Evolutionary conservation across 2,329 filamentous ascomycete species (phyloP), one percentile per base, ranked within the genome.

Genomic region (Aciculosporium take): DNA sequence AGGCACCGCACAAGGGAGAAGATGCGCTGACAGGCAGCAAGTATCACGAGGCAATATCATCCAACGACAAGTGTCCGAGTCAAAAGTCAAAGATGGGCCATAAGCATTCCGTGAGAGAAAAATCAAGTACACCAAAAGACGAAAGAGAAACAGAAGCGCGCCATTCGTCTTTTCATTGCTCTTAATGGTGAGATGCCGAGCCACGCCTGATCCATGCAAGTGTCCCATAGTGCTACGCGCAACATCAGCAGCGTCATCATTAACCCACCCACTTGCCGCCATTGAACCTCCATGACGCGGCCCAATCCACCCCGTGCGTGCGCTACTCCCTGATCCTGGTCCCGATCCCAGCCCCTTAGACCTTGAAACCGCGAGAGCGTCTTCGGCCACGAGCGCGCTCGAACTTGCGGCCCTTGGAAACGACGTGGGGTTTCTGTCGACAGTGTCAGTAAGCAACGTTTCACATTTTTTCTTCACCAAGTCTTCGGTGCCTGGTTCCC

Each of bases 351-450:
- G 46, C 50, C 53, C 67, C 66, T 85, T 94, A 98, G 66, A 98
- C 91, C 87, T 98, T 98, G 88, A 98, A 98, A 79, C 93, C 91
- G 63, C 84, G 80, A 61, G 88, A 96, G 67, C 87, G 77, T 82
- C 91, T 93, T 72, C 91, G 88, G 71, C 91, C 93, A 91, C 91
- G 88, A 62, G 88, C 91, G 62, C 80, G 79, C 82, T 98, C 93
- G 76, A 98, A 98, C 79, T 98, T 98, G 72, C 91, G 84, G 63
- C 93, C 93, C 84, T 98, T 98, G 76, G 86, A 94, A 71, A 86
- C 78, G 62, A 98, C 78, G 59, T 94, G 84, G 56, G 89, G 89
- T 79, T 95, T 96, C 89, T 91, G 54, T 47, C 58, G 20, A 10
- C 7, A 25, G 17, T 9, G 24, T 48, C 21, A 35, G 38, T 34